Evolutionary conservation across 345 rosid species (phyloP), one percentile per base, ranked within the genome.

Genomic region (Combretum micranthum): DNA sequence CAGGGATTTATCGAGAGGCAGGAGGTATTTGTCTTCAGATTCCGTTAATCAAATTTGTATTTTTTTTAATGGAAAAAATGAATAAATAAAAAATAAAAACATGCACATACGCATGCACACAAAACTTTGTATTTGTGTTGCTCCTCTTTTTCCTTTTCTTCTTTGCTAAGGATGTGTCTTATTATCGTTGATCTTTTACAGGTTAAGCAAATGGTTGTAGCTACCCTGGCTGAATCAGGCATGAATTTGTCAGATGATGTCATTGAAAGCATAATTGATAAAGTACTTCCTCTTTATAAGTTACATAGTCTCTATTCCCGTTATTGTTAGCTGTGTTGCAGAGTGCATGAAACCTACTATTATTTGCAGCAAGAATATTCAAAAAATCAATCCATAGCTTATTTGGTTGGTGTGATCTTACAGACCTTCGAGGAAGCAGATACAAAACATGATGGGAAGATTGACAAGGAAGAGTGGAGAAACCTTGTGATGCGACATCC

Each of bases 141-240:
- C 5, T 42, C 10, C 11, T 16, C 11, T 19, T 11, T 44, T 18
- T 22, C 18, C 47, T 59, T 49, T 52, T 53, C 63, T 53, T 49
- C 15, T 46, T 19, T 4, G 15, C 11, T n/a, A 59, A 14, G 12
- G 23, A 32, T 16, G 15, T 42, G 8, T 42, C 43, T 23, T 23
- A 52, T 37, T 47, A 45, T 18, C 43, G 32, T 64, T 44, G 46
- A 37, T 11, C 23, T 13, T 64, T n/a, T 60, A 15, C 21, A 89
- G 99, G 96, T 93, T 64, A 93, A 93, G 72, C 99, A 94, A 94
- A 94, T 94, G 99, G 97, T 94, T 43, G 99, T 94, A 3, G 99
- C 99, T 61, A 94, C 99, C 0, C 97, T 90, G 59, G 97, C 99
- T 5, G 99, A 94, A 67, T 90, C 99, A 11, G 97, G 99, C 57